Base-by-base conservation (phyloP, 2,329 filamentous ascomycete genomes). In the Proliferodiscus dingleyae region DNA sequence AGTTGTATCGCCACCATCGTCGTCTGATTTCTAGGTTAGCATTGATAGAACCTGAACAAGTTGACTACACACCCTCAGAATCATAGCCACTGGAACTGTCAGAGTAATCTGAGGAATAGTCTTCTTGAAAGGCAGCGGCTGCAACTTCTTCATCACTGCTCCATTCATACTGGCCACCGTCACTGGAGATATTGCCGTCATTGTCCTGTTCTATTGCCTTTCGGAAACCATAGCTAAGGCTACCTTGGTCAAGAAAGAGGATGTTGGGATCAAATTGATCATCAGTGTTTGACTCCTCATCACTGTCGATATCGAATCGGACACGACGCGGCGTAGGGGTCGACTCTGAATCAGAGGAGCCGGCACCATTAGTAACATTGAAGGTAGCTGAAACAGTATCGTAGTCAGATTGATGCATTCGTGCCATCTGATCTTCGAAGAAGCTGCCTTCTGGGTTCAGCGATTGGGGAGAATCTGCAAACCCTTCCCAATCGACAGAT, bases 181-280 rank as follows among this genome's bases (percentile, higher is more conserved):
- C 58, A 29, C 47, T 54, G 10, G 50, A 49, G 26, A 53, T 46
- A 28, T 50, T 38, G 37, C 47, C 53, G 26, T 80, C 72, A n/a
- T n/a, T n/a, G n/a, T 87, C 81, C 52, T 78, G 74, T 61, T 89
- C 85, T 53, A 90, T 84, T 67, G 87, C 81, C 33, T 79, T 77
- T 52, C 85, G 83, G 59, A 91, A 81, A 41, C 75, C 74, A 5
- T 85, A 83, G 56, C 89, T 85, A 4, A 91, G 72, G 13, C 78
- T 75, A 60, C 80, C 84, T 65, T 89, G 85, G 40, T 85, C 80
- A 46, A 90, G 73, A 64, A 91, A 91, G 48, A 13, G 28, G 28
- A 91, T 81, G 61, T 89, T 81, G 1, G 86, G 84, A 51, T 88
- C 88, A 52, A 89, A 78, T 52, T 80, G 78, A 49, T 78, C 75